Conservation (phyloP, 331 rosid species). For the Cydonia oblonga region DNA sequence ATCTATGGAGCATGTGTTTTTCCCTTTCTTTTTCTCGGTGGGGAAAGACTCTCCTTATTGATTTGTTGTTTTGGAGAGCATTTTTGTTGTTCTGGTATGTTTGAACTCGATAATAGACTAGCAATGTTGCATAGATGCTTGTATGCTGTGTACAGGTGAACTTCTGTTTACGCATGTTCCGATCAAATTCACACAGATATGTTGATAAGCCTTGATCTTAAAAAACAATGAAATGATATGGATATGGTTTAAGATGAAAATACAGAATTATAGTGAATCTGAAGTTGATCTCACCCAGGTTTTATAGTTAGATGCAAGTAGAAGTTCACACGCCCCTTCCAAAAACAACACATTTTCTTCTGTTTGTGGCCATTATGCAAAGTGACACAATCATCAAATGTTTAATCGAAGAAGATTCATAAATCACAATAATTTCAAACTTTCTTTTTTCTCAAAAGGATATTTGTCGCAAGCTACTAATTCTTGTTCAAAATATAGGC, state of each 20-base stretch:
- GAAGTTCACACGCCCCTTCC: background rate
- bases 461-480: background rate
- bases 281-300: background rate
- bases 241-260: background rate
- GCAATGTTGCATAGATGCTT: background rate
- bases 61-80: background rate
- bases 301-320: background rate
- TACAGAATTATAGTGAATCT: background rate
- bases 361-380: background rate
- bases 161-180: background rate
- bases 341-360: background rate
- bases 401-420: background rate
- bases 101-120: background rate
- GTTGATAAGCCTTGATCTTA: background rate
- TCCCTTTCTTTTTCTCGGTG: background rate
- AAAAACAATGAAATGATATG: background rate
- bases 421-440: background rate
- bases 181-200: background rate
- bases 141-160: background rate
- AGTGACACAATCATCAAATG: background rate
- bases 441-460: background rate
- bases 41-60: background rate
- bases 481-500: background rate
- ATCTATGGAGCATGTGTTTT: background rate
- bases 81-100: background rate